These are phyloP conservation scores for Afroboletus lepidellus DNA, from an alignment of 1,284 basidiomycete genomes.

Conservation along the genomic window DNA sequence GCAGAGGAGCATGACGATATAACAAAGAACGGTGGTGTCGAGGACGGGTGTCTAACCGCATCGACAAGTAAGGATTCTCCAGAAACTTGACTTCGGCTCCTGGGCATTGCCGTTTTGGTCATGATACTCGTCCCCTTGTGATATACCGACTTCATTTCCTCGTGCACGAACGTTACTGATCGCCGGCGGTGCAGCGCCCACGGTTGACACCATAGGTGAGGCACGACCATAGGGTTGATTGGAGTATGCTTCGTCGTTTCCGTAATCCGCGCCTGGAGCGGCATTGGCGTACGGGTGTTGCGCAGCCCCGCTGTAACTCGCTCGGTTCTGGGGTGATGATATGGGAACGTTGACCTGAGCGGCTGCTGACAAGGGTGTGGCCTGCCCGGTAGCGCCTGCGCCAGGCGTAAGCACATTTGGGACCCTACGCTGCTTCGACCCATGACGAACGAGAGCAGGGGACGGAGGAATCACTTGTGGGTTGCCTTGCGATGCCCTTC, in stretches of 20 bases:
- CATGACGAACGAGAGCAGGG: conserved; percentile 70
- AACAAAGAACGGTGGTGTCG: conserved; percentile 15
- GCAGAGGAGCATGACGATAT: conserved; percentile 22
- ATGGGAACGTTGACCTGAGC: conserved; percentile 73
- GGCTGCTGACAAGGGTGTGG: conserved; percentile 65
- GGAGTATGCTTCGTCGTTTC: conserved; percentile 48
- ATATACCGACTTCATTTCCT: conserved; percentile 62
- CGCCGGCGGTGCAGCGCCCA: conserved; percentile 64
- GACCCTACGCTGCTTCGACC: conserved; percentile 63
- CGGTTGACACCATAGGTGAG: conserved; percentile 72
- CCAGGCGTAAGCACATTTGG: conserved; percentile 56
- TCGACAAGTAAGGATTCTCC: conserved; percentile 73
- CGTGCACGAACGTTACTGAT: conserved; percentile 67
- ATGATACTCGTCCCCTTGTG: conserved; percentile 59
- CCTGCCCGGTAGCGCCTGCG: conserved; percentile 46
- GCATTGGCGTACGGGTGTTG: conserved; percentile 67
- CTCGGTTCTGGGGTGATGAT: conserved; percentile 48
- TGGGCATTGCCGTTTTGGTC: conserved; percentile 55
- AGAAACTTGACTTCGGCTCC: conserved; percentile 54
- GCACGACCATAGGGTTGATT: conserved; percentile 61
- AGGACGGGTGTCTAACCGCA: conserved; percentile 49
- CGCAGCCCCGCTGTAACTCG: conserved; percentile 42
- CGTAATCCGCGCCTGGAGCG: conserved; percentile 53
- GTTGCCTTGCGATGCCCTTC: conserved; percentile 54
- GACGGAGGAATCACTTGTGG: conserved; percentile 62